Evolutionary conservation across 768 basidiomycete species (phyloP), one percentile per base, ranked within the genome.

Genomic region (Collybiopsis confluens): DNA sequence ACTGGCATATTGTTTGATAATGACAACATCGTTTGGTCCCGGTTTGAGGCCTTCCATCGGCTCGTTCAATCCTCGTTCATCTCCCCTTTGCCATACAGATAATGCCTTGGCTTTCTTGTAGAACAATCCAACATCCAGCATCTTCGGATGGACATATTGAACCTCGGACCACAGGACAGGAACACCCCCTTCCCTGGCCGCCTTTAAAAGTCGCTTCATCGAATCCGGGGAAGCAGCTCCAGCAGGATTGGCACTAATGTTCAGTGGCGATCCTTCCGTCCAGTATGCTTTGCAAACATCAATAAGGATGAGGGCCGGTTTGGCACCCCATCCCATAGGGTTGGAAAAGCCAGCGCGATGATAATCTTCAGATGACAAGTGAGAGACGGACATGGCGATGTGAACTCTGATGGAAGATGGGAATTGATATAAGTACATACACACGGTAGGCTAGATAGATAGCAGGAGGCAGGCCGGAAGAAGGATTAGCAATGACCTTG

Each of bases 1-100:
- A 45, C 56, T 57, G 0, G 56, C 51, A 24, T 57, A 54, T 33
- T 57, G 43, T 52, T 57, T 57, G 18, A 47, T 9, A n/a, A 57
- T 44, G 4, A 57, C 38, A 1, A 18, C 30, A 24, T 57, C 56
- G 9, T 44, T 20, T 5, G 21, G n/a, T 5, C 23, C 44, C 27
- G 47, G 47, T 24, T 33, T 24, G 4, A 49, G 18, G 15, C 47
- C 47, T 18, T 49, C 47, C 16, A 49, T 11, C 5, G 30, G 47
- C 16, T 49, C 30, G 15, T 33, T 6, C 23, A 49, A 20, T 8
- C 33, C 33, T 15, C 47, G 47, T 5, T 5, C 30, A 37, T 49
- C 47, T 16, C 47, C 47, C 30, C 35, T 49, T 24, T 20, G 47
- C 47, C 47, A 49, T 10, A 49, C 47, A 11, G 47, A 16, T 16